Evolutionary conservation across 2,329 filamentous ascomycete genomes (phyloP).

Genomic region (Cryphonectria radicalis): DNA sequence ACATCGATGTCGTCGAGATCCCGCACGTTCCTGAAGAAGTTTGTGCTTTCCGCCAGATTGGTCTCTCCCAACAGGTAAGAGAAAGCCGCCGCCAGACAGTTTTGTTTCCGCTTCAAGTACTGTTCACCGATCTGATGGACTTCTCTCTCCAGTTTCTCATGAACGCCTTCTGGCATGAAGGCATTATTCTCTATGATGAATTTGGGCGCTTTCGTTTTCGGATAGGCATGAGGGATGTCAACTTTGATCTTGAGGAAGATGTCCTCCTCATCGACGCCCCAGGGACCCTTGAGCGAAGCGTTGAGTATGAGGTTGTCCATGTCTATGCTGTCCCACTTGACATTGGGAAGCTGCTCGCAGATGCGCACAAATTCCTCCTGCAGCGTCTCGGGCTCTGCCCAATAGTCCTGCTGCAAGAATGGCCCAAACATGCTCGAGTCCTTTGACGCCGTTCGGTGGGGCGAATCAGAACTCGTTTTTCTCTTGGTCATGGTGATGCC

Average conservation of each 20-base stretch:
- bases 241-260: constrained; percentile 68
- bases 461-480: constrained; percentile 49
- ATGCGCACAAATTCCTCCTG: constrained; percentile 69
- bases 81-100: constrained; percentile 65
- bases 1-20: constrained; percentile 63
- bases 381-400: constrained; percentile 64
- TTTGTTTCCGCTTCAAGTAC: constrained; percentile 61
- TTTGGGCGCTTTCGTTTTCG: constrained; percentile 59
- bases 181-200: constrained; percentile 66
- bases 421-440: constrained; percentile 57
- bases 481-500: constrained; percentile 67
- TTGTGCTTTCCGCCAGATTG: constrained; percentile 63
- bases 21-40: constrained; percentile 66
- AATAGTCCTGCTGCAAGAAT: constrained; percentile 58
- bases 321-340: constrained; percentile 67
- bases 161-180: constrained; percentile 61
- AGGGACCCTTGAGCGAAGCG: constrained; percentile 68
- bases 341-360: constrained; percentile 64
- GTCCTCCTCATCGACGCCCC: constrained; percentile 59
- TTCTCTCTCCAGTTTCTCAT: constrained; percentile 58
- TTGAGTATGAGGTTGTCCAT: constrained; percentile 63
- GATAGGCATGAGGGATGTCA: constrained; percentile 63
- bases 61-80: constrained; percentile 67
- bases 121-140: constrained; percentile 60
- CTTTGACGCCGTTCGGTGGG: constrained; percentile 56